Base-by-base conservation (phyloP, 73 alveolate species). In the Strombidium stylifer region DNA sequence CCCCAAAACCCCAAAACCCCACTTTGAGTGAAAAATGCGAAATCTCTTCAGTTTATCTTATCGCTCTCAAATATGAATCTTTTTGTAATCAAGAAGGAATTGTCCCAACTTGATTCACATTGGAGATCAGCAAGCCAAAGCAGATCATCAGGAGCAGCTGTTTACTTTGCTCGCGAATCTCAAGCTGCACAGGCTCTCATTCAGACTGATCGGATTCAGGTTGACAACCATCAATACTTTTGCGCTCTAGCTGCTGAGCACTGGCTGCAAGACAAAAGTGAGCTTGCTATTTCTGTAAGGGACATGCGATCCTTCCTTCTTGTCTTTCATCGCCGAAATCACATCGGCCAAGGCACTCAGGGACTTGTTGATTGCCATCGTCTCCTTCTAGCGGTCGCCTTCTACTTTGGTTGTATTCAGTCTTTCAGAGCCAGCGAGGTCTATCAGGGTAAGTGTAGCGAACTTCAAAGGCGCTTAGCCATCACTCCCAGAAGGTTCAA, bases 361-460 rank as follows among this genome's bases (percentile, higher is more conserved):
- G 58, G 91, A 70, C 19, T 86, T 82, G 85, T 90, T 90, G 41
- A 90, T 90, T 53, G 82, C 85, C 36, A 65, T 72, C 0, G 97
- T 82, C 57, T 90, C 97, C 51, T 60, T 70, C 52, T 78, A 58
- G 59, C 81, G 51, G 39, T 59, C 82, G 30, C 92, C 96, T 47
- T 77, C 81, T 31, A 86, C 95, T 20, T 87, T 79, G 1, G 93
- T 45, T 69, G 73, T 52, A 64, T 85, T 86, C 11, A 82, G 81
- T 32, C 96, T 69, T 69, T 90, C 97, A 25, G 93, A 77, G 0
- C 97, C 97, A 0, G 97, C 97, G 45, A 89, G 53, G 57, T 89
- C 97, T 2, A 90, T 76, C 62, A 90, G 61, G 52, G 69, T 85
- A 56, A 90, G 76, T 27, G 95, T 85, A n/a, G 93, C 90, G n/a